Conservation (phyloP, 371 early-diverging fungal species). For the Cokeromyces recurvatus region DNA sequence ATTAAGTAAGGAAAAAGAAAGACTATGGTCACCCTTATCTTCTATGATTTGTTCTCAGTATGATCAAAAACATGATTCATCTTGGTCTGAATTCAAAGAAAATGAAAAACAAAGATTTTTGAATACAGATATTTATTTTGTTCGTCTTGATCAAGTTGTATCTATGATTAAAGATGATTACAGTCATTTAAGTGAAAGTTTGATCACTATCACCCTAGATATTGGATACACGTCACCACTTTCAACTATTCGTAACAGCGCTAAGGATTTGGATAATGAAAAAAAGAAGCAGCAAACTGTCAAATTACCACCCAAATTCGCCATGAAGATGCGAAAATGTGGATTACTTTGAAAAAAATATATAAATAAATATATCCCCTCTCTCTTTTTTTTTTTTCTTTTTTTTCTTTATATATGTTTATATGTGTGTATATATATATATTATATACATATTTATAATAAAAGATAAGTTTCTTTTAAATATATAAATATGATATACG, state of each 20-base stretch:
- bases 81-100: too few species aligned
- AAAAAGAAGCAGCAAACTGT: slow-evolving; percentile 21
- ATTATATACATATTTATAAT: too few species aligned
- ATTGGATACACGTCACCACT: too few species aligned
- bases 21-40: slow-evolving; percentile 68
- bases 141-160: slow-evolving; percentile 60
- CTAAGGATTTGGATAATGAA: background rate
- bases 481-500: too few species aligned
- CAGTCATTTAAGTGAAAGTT: slow-evolving; percentile 55
- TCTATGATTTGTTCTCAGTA: slow-evolving; percentile 49
- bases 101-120: slow-evolving; percentile 57
- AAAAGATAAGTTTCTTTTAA: too few species aligned
- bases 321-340: slow-evolving; percentile 44
- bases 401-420: too few species aligned
- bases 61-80: too few species aligned
- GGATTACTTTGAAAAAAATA: slow-evolving; percentile 3
- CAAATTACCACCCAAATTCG: slow-evolving; percentile 48
- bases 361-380: background rate
- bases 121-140: slow-evolving; percentile 54
- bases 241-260: background rate
- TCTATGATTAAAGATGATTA: slow-evolving; percentile 59
- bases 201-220: slow-evolving; percentile 68
- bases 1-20: slow-evolving; percentile 56
- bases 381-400: background rate
- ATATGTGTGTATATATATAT: too few species aligned